A percentile compares a stretch with the other conserved stretches of the same genome.
phyloP scores from a whole-genome alignment of 108 stramenopile species.

The Cylindrotheca fusiformis region DNA sequence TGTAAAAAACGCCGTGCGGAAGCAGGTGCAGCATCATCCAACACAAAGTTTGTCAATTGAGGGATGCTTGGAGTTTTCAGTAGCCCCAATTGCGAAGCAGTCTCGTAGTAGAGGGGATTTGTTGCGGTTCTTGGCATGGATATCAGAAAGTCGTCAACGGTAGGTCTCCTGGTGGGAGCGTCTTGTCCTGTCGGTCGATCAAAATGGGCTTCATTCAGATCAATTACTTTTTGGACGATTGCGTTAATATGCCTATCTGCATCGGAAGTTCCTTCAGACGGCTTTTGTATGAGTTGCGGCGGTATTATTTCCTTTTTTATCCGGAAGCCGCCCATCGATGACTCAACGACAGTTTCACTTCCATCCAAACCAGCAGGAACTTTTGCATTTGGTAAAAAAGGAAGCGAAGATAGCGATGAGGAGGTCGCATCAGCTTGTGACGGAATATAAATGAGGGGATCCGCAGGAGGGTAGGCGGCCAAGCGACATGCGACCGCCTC shows the following conservation, averaged over 20 bases:
- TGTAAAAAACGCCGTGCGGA: conserved; percentile 59
- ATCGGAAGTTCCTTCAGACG: conserved; percentile 20
- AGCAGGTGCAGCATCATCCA: conserved; percentile 67
- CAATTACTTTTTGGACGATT: conserved; percentile 22
- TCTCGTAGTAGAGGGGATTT: conserved; percentile 70
- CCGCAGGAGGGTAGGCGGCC: conserved; percentile 75
- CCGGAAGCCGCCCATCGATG: conserved; percentile 20
- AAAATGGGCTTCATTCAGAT: conserved; percentile 11
- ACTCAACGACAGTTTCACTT: conserved; percentile 6
- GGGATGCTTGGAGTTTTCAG: conserved; percentile 70
- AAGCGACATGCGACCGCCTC: conserved; percentile 85
- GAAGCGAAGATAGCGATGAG: conserved; percentile 4
- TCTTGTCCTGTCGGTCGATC: background rate
- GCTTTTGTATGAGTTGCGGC: conserved; percentile 21
- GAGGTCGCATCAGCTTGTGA: conserved; percentile 19
- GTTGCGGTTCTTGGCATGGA: conserved; percentile 28
- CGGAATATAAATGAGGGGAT: conserved; percentile 70
- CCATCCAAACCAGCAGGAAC: background rate
- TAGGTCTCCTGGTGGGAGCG: background rate
- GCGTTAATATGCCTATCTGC: conserved; percentile 29
- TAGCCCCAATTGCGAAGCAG: conserved; percentile 77
- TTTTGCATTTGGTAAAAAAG: conserved; percentile 20
- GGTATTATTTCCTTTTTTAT: conserved; percentile 18
- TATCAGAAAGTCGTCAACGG: conserved; percentile 27
- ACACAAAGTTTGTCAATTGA: conserved; percentile 43